A percentile compares a stretch with the other conserved stretches of the same genome.
phyloP scores from a whole-genome alignment of 805 yeast species.

The Cyberlindnera amylophila region DNA sequence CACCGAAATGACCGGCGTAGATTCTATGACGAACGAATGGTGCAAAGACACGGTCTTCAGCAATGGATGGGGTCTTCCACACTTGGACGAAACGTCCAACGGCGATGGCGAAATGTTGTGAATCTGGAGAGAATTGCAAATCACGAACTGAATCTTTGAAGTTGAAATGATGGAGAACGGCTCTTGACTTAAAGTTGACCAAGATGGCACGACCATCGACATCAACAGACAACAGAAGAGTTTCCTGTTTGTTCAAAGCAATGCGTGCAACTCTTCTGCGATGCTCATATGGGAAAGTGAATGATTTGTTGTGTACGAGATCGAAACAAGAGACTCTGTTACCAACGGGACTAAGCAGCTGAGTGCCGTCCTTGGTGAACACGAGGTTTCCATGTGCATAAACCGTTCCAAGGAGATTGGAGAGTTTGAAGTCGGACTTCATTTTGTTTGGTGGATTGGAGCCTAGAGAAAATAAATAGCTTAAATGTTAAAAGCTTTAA shows the following conservation, averaged over 20 bases:
- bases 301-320: conserved; percentile 75
- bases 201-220: conserved; percentile 90
- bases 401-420: conserved; percentile 90
- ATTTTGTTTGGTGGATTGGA: too few species aligned
- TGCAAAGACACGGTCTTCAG: conserved; percentile 89
- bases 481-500: too few species aligned
- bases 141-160: conserved; percentile 77
- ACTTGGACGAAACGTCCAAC: conserved; percentile 79
- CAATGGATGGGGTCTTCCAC: conserved; percentile 83
- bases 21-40: conserved; percentile 90
- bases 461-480: too few species aligned
- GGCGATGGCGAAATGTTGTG: conserved; percentile 82
- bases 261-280: conserved; percentile 75
- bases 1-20: conserved; percentile 90
- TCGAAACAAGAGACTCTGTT: conserved; percentile 89
- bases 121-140: conserved; percentile 84
- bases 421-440: conserved; percentile 86
- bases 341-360: conserved; percentile 87
- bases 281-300: conserved; percentile 90
- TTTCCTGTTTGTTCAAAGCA: conserved; percentile 79
- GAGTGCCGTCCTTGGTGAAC: conserved; percentile 82
- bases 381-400: conserved; percentile 88
- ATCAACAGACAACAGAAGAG: conserved; percentile 79
- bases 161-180: conserved; percentile 90
- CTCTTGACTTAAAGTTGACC: conserved; percentile 77